phyloP scores from a whole-genome alignment of 2,329 filamentous ascomycete genomes.

The Chrysosporium queenslandicum region DNA sequence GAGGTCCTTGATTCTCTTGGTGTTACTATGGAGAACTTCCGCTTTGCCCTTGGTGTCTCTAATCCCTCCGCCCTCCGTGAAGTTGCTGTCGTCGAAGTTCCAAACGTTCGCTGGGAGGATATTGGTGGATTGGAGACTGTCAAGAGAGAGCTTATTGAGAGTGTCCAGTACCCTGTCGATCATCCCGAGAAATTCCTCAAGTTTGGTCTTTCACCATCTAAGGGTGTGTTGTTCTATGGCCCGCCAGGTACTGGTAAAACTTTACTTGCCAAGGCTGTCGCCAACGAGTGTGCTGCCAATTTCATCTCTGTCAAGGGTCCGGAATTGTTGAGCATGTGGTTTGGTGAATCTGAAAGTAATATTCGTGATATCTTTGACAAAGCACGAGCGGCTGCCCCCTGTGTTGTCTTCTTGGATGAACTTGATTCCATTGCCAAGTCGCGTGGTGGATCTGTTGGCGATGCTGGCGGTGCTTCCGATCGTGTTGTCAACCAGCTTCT shows the following conservation, averaged over 20 bases:
- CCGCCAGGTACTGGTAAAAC: conserved; percentile 99
- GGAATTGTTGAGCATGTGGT: conserved; percentile 99
- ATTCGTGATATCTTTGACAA: conserved; percentile 99
- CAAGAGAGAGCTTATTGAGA: conserved; percentile 99
- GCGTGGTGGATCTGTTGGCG: conserved; percentile 89
- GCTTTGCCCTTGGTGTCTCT: conserved; percentile 92
- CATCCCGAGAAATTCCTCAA: conserved; percentile 99
- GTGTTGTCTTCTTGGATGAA: conserved; percentile 97
- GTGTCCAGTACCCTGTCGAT: conserved; percentile 96
- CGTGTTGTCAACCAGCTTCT: conserved; percentile 99
- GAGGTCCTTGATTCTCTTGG: conserved; percentile 96
- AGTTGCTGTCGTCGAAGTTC: conserved; percentile 96
- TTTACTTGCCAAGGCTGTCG: conserved; percentile 96
- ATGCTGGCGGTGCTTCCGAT: conserved; percentile 95
- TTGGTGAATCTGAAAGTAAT: conserved; percentile 99
- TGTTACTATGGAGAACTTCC: conserved; percentile 99
- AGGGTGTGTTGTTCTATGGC: conserved; percentile 97
- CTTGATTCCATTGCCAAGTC: conserved; percentile 98
- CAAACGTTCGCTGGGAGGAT: conserved; percentile 98
- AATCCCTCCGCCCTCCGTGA: conserved; percentile 98
- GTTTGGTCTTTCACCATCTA: conserved; percentile 94
- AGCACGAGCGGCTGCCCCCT: conserved; percentile 93
- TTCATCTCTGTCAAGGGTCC: conserved; percentile 99
- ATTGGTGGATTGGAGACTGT: conserved; percentile 96
- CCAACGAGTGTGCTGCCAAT: conserved; percentile 98